These are phyloP conservation scores for Cryptosporidium parvum DNA, from an alignment of 169 alveolate species.

Conservation along the genomic window DNA sequence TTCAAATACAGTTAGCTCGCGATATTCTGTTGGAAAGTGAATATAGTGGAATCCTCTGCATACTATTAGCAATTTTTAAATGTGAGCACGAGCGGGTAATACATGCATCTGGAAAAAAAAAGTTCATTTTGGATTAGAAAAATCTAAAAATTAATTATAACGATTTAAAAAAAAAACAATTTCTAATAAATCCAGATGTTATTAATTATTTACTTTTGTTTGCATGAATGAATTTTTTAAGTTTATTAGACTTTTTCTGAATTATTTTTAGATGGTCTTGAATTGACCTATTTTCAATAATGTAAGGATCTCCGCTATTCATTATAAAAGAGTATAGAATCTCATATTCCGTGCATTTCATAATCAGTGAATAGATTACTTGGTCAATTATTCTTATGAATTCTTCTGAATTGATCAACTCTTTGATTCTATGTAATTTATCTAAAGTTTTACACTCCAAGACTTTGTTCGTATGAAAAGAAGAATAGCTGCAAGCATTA, in stretches of 20 bases:
- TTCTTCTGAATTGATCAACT: slow-evolving; percentile 8
- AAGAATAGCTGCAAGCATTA: slow-evolving; percentile 40
- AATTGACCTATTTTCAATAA: slow-evolving; percentile 15
- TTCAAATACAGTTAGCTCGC: not conserved
- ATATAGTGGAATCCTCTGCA: not conserved
- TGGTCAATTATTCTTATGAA: not conserved
- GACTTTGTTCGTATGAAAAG: slow-evolving; percentile 64
- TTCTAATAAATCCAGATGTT: not conserved
- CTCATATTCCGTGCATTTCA: slow-evolving; percentile 57
- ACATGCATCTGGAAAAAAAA: not conserved
- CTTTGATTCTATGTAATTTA: slow-evolving; percentile 26
- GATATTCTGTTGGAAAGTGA: not conserved
- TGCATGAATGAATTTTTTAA: not conserved
- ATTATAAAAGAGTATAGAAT: slow-evolving; percentile 14
- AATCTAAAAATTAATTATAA: too few relatives aligned
- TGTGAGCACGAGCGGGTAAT: slow-evolving; percentile 15
- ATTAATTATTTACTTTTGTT: not conserved
- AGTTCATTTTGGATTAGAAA: not conserved
- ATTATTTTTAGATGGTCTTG: slow-evolving; percentile 4
- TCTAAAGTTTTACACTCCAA: slow-evolving; percentile 26
- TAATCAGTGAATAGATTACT: slow-evolving; percentile 23
- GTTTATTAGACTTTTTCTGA: slow-evolving; percentile 3
- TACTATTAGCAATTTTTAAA: not conserved
- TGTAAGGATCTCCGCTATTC: slow-evolving; percentile 34
- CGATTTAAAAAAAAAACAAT: too few relatives aligned